phyloP scores from a whole-genome alignment of 352 stramenopile species.

The Globisporangium cylindrosporum region DNA sequence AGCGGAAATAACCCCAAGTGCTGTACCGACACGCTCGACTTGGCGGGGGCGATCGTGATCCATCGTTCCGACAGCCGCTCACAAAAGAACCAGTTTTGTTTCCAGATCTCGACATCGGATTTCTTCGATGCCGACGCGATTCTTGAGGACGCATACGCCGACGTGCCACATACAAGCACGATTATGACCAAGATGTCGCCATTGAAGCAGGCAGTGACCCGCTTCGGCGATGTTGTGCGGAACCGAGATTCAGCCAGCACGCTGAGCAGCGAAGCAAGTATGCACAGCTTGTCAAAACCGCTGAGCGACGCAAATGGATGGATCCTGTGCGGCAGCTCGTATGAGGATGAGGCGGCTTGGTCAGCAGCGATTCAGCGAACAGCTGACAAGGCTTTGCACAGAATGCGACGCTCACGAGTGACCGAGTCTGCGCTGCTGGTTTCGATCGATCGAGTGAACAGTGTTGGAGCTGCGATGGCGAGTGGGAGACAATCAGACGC shows the following conservation, averaged over 20 bases:
- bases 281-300: conserved; percentile 15
- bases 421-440: conserved; percentile 46
- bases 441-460: conserved; percentile 41
- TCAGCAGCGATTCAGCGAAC: conserved; percentile 62
- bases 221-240: conserved; percentile 42
- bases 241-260: conserved; percentile 28
- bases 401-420: conserved; percentile 52
- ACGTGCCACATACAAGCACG: conserved; percentile 10
- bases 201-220: conserved; percentile 56
- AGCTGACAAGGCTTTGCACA: conserved; percentile 63
- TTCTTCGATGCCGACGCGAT: conserved; percentile 15
- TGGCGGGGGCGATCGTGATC: conserved; percentile 80
- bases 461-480: conserved; percentile 31
- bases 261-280: conserved; percentile 25
- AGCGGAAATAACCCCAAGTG: conserved; percentile 18
- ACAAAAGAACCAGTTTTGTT: conserved; percentile 75
- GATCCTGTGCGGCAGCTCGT: conserved; percentile 62
- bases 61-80: conserved; percentile 65
- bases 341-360: conserved; percentile 68
- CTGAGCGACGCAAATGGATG: conserved; percentile 43
- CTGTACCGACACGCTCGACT: conserved; percentile 63
- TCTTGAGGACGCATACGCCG: conserved; percentile 27
- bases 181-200: conserved; percentile 56
- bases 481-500: conserved; percentile 25
- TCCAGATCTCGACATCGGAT: conserved; percentile 71